Base-by-base conservation (phyloP, 1,284 basidiomycete genomes). In the Pseudozyma sp. region DNA sequence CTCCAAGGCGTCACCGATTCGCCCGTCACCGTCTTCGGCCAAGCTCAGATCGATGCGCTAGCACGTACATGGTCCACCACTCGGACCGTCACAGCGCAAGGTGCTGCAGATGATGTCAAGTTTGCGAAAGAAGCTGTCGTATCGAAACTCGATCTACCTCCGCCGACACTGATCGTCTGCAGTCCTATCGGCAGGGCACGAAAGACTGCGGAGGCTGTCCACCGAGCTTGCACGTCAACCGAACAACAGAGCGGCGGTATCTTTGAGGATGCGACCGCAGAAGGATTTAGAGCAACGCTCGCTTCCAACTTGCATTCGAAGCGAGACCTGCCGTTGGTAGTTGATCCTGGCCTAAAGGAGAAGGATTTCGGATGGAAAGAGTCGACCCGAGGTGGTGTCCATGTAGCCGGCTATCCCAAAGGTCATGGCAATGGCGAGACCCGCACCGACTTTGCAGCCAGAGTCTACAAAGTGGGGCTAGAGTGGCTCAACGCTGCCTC, bases 1-100 rank as follows among this genome's bases (percentile, higher is more conserved):
- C 68, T 83, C 6, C 81, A 83, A 58, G 81, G 81, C 16, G 69
- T 75, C 9, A 75, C 80, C 5, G 81, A 83, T 46, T 80, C 80
- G 7, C 76, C 77, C 1, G 44, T 83, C 9, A 76, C 80, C 4
- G 51, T 63, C 6, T 62, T 56, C 17, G 81, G 81, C 4, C 60
- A 75, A 30, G 60, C 64, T n/a, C 81, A 83, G 65, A 63, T 80
- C 13, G 55, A 71, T 40, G 63, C 68, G 3, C 61, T 83, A 2
- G 69, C 72, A 19, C 46, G 50, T n/a, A 60, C 61, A 1, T 61
- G 54, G 60, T 55, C 70, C 16, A 54, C 56, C 31, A 17, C 29
- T 8, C 24, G n/a, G 44, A 10, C 50, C 17, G 5, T 34, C 1
- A 16, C 37, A 13, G 10, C 46, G 4, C 8, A 44, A 16, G 40